Evolutionary conservation across 371 early-diverging fungal genomes (phyloP).

Genomic region (Circinella minor): DNA sequence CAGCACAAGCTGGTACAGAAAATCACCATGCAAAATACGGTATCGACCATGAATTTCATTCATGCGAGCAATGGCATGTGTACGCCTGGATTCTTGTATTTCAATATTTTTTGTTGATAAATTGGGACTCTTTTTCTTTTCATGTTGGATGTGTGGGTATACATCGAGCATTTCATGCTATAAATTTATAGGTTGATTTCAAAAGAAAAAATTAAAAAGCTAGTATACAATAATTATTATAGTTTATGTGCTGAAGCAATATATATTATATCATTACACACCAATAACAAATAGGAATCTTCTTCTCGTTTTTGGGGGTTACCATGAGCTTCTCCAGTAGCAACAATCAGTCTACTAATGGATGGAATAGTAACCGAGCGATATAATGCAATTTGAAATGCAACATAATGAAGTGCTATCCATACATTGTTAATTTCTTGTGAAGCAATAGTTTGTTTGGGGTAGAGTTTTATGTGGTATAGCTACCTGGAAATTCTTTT

Average conservation of each 20-base stretch:
- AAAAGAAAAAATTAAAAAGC: background rate
- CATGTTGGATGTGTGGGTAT: slow-evolving; percentile 9
- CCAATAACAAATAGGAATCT: slow-evolving; percentile 50
- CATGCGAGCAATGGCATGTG: slow-evolving; percentile 27
- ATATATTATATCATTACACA: background rate
- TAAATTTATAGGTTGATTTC: slow-evolving; percentile 2
- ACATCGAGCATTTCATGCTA: slow-evolving; percentile 16
- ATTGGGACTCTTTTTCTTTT: background rate
- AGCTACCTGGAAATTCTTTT: slow-evolving; percentile 49
- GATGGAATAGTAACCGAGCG: slow-evolving; percentile 56
- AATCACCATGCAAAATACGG: slow-evolving; percentile 53
- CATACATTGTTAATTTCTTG: too few relatives aligned
- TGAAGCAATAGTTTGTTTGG: too few relatives aligned
- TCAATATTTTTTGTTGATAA: background rate
- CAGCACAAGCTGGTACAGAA: slow-evolving; percentile 43
- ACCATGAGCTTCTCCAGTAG: slow-evolving; percentile 47
- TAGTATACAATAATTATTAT: too few relatives aligned
- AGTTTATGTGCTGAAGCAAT: too few relatives aligned
- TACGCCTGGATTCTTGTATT: background rate
- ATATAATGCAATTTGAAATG: slow-evolving; percentile 52
- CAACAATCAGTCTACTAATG: slow-evolving; percentile 49
- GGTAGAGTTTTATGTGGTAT: background rate
- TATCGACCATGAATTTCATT: slow-evolving; percentile 59
- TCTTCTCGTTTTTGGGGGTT: slow-evolving; percentile 46
- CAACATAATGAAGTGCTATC: slow-evolving; percentile 8